These are phyloP conservation scores for Cardamine chenopodiifolia DNA, from an alignment of 345 rosid genomes.

Conservation along the genomic window DNA sequence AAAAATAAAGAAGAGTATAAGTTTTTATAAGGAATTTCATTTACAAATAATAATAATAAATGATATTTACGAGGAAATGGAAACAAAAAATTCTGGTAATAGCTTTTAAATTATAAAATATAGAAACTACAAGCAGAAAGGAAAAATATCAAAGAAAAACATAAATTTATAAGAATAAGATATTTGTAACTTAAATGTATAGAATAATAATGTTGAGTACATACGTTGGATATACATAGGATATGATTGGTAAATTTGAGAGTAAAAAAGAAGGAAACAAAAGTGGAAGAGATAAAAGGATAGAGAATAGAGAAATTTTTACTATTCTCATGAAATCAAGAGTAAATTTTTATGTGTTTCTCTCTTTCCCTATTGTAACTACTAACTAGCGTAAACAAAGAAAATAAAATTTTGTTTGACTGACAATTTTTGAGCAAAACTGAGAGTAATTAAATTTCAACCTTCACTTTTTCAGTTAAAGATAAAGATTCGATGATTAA, in stretches of 20 bases:
- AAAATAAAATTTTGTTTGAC: not conserved
- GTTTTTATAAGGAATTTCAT: not conserved
- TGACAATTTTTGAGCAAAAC: not conserved
- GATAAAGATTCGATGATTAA: not conserved
- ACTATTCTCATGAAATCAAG: no score
- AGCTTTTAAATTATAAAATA: no score
- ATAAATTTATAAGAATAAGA: not conserved
- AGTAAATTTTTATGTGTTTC: no score
- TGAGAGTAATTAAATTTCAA: not conserved
- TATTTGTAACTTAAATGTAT: not conserved
- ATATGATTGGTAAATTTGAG: no score
- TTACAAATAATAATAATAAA: not conserved
- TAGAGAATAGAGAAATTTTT: no score
- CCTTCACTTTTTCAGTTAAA: not conserved
- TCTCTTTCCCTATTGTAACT: no score
- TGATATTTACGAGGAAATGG: not conserved
- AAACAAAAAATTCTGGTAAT: not conserved
- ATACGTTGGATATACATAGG: not conserved
- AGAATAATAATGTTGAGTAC: not conserved
- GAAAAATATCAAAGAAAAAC: not conserved
- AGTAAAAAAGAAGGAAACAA: no score
- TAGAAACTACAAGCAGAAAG: not conserved
- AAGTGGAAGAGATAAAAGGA: no score
- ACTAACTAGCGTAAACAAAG: no score
- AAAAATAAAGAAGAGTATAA: not conserved